Evolutionary conservation across 495 filamentous ascomycete genomes (phyloP).

Genomic region (Penicillium macrosclerotiorum): DNA sequence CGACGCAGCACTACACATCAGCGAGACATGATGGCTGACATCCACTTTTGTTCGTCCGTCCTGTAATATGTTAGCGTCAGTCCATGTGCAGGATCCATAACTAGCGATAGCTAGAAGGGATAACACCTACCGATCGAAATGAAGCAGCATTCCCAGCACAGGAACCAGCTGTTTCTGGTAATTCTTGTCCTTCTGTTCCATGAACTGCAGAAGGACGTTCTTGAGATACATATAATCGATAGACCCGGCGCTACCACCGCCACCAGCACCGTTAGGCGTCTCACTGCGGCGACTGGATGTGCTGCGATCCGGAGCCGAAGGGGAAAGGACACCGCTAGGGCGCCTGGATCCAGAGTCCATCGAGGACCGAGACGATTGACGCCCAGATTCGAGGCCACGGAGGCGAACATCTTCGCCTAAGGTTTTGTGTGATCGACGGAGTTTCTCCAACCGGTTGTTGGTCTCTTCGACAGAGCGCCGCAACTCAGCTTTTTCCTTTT

Average conservation of each 20-base stretch:
- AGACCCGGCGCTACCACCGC: constrained; percentile 19
- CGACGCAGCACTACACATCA: constrained; percentile 12
- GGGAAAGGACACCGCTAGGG: constrained; percentile 33
- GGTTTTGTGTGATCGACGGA: constrained; percentile 68
- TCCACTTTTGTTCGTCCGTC: constrained; percentile 87
- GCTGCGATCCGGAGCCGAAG: constrained; percentile 36
- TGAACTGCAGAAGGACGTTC: constrained; percentile 90
- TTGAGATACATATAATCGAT: constrained; percentile 89
- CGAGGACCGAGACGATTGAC: constrained; percentile 60
- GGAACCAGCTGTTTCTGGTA: constrained; percentile 88
- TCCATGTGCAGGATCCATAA: background rate
- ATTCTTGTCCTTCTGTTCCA: constrained; percentile 92
- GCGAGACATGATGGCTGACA: constrained; percentile 66
- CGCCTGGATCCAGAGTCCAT: constrained; percentile 59
- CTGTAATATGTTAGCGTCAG: constrained; percentile 36
- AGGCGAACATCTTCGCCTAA: constrained; percentile 42
- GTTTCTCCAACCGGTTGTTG: constrained; percentile 71
- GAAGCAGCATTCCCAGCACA: constrained; percentile 83
- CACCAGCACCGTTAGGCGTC: constrained; percentile 33
- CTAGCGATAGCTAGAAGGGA: background rate
- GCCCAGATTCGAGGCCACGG: constrained; percentile 39
- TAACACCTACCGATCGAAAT: constrained; percentile 77
- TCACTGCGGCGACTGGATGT: constrained; percentile 40
- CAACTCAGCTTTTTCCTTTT: constrained; percentile 77
- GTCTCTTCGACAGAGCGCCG: constrained; percentile 74